A percentile compares a stretch with the other conserved stretches of the same genome.
These are phyloP conservation scores for Fusarium anthophilum DNA, from an alignment of 2,329 filamentous ascomycete species.

Conservation along the genomic window DNA sequence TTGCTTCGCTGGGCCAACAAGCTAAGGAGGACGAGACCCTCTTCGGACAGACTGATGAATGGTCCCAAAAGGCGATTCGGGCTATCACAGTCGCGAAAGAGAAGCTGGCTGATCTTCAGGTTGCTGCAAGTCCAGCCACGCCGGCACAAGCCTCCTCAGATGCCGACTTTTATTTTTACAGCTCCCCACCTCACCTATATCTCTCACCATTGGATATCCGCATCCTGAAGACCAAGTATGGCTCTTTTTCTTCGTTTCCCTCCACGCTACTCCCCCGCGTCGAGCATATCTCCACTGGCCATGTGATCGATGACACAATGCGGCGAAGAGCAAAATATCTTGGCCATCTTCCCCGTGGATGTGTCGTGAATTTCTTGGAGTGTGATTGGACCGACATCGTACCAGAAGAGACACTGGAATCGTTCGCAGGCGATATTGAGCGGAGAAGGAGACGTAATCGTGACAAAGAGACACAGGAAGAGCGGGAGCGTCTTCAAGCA, in stretches of 20 bases:
- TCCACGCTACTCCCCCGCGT: slow-evolving; percentile 87
- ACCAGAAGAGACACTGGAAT: slow-evolving; percentile 74
- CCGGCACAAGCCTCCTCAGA: slow-evolving; percentile 45
- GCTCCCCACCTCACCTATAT: slow-evolving; percentile 86
- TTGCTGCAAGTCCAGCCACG: slow-evolving; percentile 23
- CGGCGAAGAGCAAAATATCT: slow-evolving; percentile 88
- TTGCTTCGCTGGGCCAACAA: slow-evolving; percentile 77
- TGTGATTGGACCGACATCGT: slow-evolving; percentile 97
- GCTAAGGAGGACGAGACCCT: slow-evolving; percentile 90
- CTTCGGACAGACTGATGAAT: slow-evolving; percentile 92
- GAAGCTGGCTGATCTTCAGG: slow-evolving; percentile 64
- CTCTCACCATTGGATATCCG: slow-evolving; percentile 91
- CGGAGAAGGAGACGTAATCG: slow-evolving; percentile 77
- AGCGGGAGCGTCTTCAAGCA: slow-evolving; percentile 83
- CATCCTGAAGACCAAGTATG: slow-evolving; percentile 89
- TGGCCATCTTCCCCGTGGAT: slow-evolving; percentile 87
- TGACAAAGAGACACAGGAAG: slow-evolving; percentile 87
- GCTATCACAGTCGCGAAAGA: slow-evolving; percentile 80
- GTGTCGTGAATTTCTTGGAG: slow-evolving; percentile 88
- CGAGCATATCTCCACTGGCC: slow-evolving; percentile 88
- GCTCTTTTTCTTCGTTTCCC: slow-evolving; percentile 82
- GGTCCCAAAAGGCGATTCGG: slow-evolving; percentile 85
- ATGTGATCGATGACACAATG: slow-evolving; percentile 85
- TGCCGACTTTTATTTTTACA: slow-evolving; percentile 84
- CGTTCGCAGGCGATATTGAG: slow-evolving; percentile 81